Percentiles rank a stretch among this genome's conserved stretches.
phyloP scores from a whole-genome alignment of 257 asterid species.

The Solanum rostratum region DNA sequence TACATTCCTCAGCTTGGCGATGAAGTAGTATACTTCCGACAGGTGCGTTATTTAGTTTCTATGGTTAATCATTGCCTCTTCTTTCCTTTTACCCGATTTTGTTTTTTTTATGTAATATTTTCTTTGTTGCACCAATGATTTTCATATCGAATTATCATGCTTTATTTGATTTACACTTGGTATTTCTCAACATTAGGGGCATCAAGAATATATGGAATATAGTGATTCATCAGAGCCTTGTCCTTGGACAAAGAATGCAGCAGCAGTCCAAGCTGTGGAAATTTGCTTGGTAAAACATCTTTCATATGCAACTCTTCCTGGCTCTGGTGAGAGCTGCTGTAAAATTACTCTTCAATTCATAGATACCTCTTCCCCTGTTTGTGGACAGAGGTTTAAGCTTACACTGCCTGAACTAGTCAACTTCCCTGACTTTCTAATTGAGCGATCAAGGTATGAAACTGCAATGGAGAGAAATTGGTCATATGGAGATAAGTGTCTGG shows the following conservation, averaged over 20 bases:
- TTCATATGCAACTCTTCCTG: conserved; percentile 44
- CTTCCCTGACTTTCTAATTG: conserved; percentile 84
- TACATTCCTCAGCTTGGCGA: conserved; percentile 97
- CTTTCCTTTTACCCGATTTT: not conserved
- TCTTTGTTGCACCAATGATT: not conserved
- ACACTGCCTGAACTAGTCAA: conserved; percentile 58
- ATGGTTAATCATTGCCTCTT: conserved; percentile 1
- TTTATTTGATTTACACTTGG: not conserved
- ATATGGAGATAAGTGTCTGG: conserved; percentile 48
- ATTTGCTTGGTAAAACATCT: conserved; percentile 62
- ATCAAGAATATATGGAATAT: conserved; percentile 42
- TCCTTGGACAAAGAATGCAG: conserved; percentile 42
- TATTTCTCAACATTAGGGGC: conserved; percentile 50
- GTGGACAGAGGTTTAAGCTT: conserved; percentile 40
- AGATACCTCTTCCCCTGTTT: conserved; percentile 29
- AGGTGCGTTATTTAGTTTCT: conserved; percentile 34
- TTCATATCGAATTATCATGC: not conserved
- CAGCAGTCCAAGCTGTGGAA: conserved; percentile 54
- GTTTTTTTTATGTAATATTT: not conserved
- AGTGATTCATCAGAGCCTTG: conserved; percentile 15
- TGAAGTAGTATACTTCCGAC: conserved; percentile 74
- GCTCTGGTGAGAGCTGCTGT: conserved; percentile 96
- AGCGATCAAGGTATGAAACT: conserved; percentile 57
- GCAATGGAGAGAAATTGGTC: conserved; percentile 62
- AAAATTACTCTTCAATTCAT: conserved; percentile 49